These are phyloP conservation scores for Podospora pseudopauciseta DNA, from an alignment of 495 filamentous ascomycete species.

Conservation along the genomic window DNA sequence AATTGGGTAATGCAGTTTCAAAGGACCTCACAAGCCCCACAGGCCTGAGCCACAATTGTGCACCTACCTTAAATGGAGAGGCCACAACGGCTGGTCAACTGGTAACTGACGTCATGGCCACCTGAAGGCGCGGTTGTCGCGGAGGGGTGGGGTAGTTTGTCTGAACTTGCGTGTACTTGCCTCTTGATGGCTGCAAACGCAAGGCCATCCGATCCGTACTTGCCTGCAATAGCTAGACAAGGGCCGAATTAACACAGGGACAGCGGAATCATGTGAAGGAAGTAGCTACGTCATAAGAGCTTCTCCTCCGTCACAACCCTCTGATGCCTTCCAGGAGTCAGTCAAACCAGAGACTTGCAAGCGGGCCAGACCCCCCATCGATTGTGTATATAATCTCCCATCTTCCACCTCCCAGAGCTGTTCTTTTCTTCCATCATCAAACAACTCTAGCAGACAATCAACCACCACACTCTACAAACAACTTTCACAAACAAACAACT, in stretches of 20 bases:
- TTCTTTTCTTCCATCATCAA: conserved; percentile 26
- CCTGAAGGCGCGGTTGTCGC: neutral
- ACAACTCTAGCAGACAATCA: conserved; percentile 21
- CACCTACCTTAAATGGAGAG: neutral
- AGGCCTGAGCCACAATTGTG: neutral
- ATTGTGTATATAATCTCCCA: conserved; percentile 28
- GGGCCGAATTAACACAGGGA: neutral
- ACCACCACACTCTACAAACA: conserved; percentile 18
- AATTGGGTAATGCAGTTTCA: neutral
- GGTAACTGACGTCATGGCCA: conserved; percentile 1
- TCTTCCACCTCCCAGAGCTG: conserved; percentile 10
- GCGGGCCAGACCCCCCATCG: neutral
- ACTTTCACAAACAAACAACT: conserved; percentile 31
- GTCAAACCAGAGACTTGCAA: conserved; percentile 1
- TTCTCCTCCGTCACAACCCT: conserved; percentile 8
- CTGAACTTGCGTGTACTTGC: neutral
- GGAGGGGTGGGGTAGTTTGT: neutral
- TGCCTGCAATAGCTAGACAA: neutral
- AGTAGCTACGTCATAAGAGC: conserved; percentile 1
- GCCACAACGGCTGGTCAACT: neutral
- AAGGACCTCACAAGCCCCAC: neutral
- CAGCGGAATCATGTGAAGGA: neutral
- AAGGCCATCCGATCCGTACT: conserved; percentile 1
- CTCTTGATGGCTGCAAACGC: conserved; percentile 4
- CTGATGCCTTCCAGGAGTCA: conserved; percentile 10